Evolutionary conservation across 257 asterid species (phyloP), one percentile per base, ranked within the genome.

Genomic region (Solanum paucissectum): DNA sequence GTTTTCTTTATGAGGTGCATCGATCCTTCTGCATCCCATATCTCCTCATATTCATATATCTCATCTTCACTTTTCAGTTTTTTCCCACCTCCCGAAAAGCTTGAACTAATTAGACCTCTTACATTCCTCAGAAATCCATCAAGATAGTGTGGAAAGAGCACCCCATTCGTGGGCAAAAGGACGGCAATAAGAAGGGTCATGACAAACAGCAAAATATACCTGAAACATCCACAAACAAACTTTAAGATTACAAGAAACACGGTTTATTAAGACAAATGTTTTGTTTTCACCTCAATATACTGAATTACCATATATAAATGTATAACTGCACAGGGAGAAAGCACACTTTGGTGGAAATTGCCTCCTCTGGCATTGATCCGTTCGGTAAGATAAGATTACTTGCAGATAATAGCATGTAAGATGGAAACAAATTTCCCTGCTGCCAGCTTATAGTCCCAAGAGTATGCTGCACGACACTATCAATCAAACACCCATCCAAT

Each of bases 391-490:
- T 89, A 27, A 87, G 93, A 82, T 95, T 93, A 87, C 92, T 89
- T 86, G 88, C 97, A 83, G 99, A 94, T 88, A 97, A 92, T 44
- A 97, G 94, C 99, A 97, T 95, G 87, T 95, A 97, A 29, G 99
- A 97, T 87, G 99, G 99, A 85, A 92, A 94, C 89, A 95, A 84
- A 88, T 97, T 97, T 44, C 99, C 99, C 90, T 94, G 98, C 91
- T 97, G 99, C 99, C 99, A 97, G 91, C 99, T 97, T 87, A 97
- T 90, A 64, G 99, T 97, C 91, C 99, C 99, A 88, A 97, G 87
- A 87, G 99, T 95, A 76, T 95, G 98, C 99, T 97, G 98, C 93
- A 93, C 34, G 81, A 83, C 87, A 83, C 75, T 52, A 71, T 86
- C 81, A 88, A 88, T 91, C 92, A 92, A 91, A 86, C 79, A 33